phyloP scores from a whole-genome alignment of 371 early-diverging fungal genomes.

The Mortierella sp. region DNA sequence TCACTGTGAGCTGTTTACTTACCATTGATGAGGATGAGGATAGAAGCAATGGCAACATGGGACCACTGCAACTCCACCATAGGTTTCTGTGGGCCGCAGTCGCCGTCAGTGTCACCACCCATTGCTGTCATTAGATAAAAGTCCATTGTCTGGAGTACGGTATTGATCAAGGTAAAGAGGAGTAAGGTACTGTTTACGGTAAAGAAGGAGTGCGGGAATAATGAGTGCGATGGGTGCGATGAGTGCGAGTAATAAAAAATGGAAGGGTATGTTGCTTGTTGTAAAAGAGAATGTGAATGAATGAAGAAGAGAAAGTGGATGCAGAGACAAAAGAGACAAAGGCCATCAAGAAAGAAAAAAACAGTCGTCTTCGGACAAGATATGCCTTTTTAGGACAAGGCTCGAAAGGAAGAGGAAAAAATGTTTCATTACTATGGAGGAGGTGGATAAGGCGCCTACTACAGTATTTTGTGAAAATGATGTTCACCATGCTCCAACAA shows the following conservation, averaged over 20 bases:
- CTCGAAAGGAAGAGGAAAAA: neutral
- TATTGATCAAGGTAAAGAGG: neutral
- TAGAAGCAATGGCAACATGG: constrained; percentile 66
- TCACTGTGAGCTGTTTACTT: constrained; percentile 1
- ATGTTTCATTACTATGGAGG: neutral
- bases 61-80: constrained; percentile 60
- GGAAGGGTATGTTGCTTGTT: neutral
- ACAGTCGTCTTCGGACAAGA: neutral
- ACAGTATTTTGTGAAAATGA: neutral
- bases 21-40: constrained; percentile 66
- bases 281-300: neutral
- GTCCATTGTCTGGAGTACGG: constrained; percentile 3
- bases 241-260: neutral
- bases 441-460: neutral
- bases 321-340: neutral
- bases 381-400: constrained; percentile 9
- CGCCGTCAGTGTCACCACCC: constrained; percentile 18
- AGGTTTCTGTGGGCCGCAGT: constrained; percentile 34
- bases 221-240: too few species aligned
- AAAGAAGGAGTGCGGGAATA: neutral
- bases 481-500: constrained; percentile 1
- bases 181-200: too few species aligned
- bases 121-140: neutral
- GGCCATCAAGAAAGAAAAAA: neutral
- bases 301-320: neutral